Base-by-base conservation (phyloP, 2,329 filamentous ascomycete species). In the Salinomyces thailandicus region DNA sequence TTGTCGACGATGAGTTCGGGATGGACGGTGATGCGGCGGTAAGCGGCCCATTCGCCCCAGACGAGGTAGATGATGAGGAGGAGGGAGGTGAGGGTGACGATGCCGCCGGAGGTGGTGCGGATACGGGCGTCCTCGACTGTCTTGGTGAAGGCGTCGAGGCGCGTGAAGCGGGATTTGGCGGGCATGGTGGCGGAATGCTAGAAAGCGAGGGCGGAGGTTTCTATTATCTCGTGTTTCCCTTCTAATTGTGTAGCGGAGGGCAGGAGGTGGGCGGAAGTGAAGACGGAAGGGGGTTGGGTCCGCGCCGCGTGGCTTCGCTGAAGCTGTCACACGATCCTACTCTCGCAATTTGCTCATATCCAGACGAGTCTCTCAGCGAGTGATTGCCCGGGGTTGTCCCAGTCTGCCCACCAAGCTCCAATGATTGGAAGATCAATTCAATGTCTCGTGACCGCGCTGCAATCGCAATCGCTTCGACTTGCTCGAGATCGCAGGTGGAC, bases 81-180 rank as follows among this genome's bases (percentile, higher is more conserved):
- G 53, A 98, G 69, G 42, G 87, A 95, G 48, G 81, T 73, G 52
- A 98, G 86, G 38, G 91, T 98, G 54, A 98, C 85, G 51, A 98
- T 77, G 49, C 91, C 91, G 48, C 91, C 91, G 2, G 86, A 94
- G 5, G 87, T 95, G 19, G 91, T 98, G 54, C 93, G 82, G 59
- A 98, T 78, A 53, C 91, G 78, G 49, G 93, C 91, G 77, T 98
- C 91, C 62, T 98, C 91, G 51, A 98, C 91, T 9, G 91, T 98
- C 67, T 98, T 98, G 35, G 89, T 94, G 62, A 98, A 98, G 72
- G 91, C 91, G 64, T 98, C 91, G 47, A 98, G 84, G 75, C 81
- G 81, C 42, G 84, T 94, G 60, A 98, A 95, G 62, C 91, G 80
- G 51, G 85, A 93, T 70, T 93, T 94, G 56, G 80, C 67, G 48